These are phyloP conservation scores for Phylloporus arenicola DNA, from an alignment of 768 basidiomycete species.

Conservation along the genomic window DNA sequence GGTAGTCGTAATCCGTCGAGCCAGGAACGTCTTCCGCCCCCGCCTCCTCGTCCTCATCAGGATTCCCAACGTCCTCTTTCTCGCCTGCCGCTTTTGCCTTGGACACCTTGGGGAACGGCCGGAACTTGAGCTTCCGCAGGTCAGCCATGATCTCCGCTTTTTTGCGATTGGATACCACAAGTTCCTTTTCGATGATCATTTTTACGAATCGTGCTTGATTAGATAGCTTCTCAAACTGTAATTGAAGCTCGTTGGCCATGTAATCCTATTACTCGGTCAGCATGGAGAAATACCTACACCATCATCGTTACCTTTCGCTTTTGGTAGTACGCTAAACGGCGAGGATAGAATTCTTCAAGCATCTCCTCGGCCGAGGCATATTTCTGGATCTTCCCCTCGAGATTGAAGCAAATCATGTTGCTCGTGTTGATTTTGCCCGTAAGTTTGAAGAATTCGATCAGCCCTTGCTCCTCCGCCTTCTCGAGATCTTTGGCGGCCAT, in stretches of 20 bases:
- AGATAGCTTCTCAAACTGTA: conserved; percentile 73
- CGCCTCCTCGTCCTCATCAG: conserved; percentile 40
- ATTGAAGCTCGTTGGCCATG: conserved; percentile 77
- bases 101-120: conserved; percentile 80
- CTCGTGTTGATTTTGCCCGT: conserved; percentile 76
- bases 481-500: conserved; percentile 78
- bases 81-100: conserved; percentile 67
- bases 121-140: conserved; percentile 77
- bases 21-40: conserved; percentile 39
- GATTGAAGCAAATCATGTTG: conserved; percentile 99
- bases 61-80: conserved; percentile 51
- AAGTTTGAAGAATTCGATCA: conserved; percentile 89
- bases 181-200: conserved; percentile 86
- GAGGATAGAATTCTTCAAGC: conserved; percentile 86
- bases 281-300: neutral
- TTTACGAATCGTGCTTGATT: conserved; percentile 97
- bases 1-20: conserved; percentile 80
- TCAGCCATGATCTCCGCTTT: conserved; percentile 83
- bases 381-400: conserved; percentile 92
- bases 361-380: conserved; percentile 89
- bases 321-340: conserved; percentile 86
- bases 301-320: conserved; percentile 75
- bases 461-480: conserved; percentile 84
- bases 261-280: conserved; percentile 52
- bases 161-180: conserved; percentile 82